Evolutionary conservation across 306 rosid genomes (phyloP).

Genomic region (Pterocarpus santalinus): DNA sequence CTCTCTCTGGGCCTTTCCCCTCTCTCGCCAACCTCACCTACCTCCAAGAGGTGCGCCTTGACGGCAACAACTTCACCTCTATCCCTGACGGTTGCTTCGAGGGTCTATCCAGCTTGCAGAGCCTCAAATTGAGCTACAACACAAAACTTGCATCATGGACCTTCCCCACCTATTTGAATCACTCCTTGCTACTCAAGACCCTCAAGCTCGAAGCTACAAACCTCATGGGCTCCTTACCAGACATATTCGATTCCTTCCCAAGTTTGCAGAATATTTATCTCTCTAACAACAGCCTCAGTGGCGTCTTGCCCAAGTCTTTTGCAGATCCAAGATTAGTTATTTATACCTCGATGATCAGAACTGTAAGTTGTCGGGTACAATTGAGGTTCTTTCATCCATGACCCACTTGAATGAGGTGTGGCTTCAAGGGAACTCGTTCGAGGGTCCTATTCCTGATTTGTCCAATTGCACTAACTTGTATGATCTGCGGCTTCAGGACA

Average conservation of each 20-base stretch:
- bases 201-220: too few species aligned
- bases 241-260: constrained; percentile 53
- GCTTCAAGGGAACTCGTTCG: constrained; percentile 68
- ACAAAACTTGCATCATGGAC: background rate
- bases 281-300: constrained; percentile 64
- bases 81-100: background rate
- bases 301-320: background rate
- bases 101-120: background rate
- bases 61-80: background rate
- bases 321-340: constrained; percentile 32
- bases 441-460: constrained; percentile 64
- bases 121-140: background rate
- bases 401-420: constrained; percentile 57
- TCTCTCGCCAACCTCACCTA: background rate
- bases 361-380: constrained; percentile 44
- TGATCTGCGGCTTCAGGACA: constrained; percentile 65
- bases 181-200: background rate
- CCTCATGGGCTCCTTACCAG: background rate
- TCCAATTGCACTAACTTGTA: constrained; percentile 46
- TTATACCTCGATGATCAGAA: constrained; percentile 68
- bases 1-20: background rate
- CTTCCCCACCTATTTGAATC: background rate
- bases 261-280: constrained; percentile 59
- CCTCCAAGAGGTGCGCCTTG: constrained; percentile 36
- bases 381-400: constrained; percentile 62